A percentile compares a stretch with the other conserved stretches of the same genome.
These are phyloP conservation scores for Polyporus tsugae DNA, from an alignment of 1,284 basidiomycete species.

Conservation along the genomic window DNA sequence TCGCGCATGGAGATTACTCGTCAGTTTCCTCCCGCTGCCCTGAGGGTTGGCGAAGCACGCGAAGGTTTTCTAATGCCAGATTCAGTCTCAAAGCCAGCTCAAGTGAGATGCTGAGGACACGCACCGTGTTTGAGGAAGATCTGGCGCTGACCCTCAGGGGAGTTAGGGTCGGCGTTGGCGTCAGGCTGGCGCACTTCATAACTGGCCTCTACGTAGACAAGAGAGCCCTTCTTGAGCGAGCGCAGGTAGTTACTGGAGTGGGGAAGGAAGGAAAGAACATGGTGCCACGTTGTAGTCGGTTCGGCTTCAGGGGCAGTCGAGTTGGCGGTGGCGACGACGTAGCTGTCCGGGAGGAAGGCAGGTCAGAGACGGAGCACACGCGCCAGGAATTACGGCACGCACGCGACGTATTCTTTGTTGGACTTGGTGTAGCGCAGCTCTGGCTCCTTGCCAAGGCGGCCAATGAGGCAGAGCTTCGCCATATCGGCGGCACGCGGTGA, in stretches of 20 bases:
- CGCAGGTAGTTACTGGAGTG: conserved; percentile 65
- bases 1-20: conserved; percentile 13
- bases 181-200: conserved; percentile 80
- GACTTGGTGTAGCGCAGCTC: conserved; percentile 72
- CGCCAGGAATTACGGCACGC: conserved; percentile 42
- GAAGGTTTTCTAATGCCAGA: conserved; percentile 40
- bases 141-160: conserved; percentile 76
- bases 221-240: conserved; percentile 70
- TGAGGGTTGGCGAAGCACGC: conserved; percentile 36
- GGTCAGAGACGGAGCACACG: background rate
- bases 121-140: conserved; percentile 81
- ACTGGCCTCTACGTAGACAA: conserved; percentile 79
- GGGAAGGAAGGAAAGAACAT: conserved; percentile 73
- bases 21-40: conserved; percentile 21
- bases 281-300: conserved; percentile 74
- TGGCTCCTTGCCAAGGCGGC: conserved; percentile 75
- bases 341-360: conserved; percentile 48
- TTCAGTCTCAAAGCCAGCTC: background rate
- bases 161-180: conserved; percentile 63
- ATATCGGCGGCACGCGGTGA: conserved; percentile 63
- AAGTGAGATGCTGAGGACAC: background rate
- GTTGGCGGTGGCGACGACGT: conserved; percentile 74
- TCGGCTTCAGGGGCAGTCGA: conserved; percentile 36
- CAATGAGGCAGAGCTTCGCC: conserved; percentile 80
- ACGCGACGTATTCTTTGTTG: conserved; percentile 82